Evolutionary conservation across 345 rosid genomes (phyloP), one percentile per base, ranked within the genome.

Genomic region (Linum tenue): DNA sequence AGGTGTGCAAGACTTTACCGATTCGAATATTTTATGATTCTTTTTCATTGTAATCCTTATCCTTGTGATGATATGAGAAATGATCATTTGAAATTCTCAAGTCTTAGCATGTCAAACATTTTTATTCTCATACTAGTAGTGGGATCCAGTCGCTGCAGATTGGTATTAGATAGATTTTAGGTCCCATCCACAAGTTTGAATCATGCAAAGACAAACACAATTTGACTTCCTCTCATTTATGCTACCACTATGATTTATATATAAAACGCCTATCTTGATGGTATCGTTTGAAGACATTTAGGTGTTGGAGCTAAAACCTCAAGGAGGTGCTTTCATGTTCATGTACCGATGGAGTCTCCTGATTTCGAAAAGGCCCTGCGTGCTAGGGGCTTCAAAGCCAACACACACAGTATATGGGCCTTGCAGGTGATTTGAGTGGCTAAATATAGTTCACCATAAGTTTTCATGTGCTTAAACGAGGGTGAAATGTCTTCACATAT

Each of bases 271-370:
- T 66, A 35, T 48, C 60, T 17, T 72, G 69, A 71, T 67, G 55
- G 48, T 67, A 31, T 72, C 51, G 63, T 67, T 68, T 67, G 79
- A 61, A 73, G 75, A 60, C 72, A 60, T 17, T 48, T 74, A 92
- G 98, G 80, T 83, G 91, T 86, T 16, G 96, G 96, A 71, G 96
- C 96, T 16, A 90, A 82, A 82, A 75, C 88, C 64, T 86, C 97
- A 36, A 83, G 84, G 73, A 66, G 77, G 63, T 90, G 94, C 72
- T 72, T 90, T 64, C 79, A 78, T 69, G 70, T 86, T 72, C 97
- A 92, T 74, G 79, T 86, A 70, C 96, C 87, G n/a, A 55, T 74
- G 65, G 92, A 81, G 56, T 69, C 79, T 16, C 62, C 77, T 16
- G 69, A 83, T 65, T 65, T 84, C 64, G 84, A 84, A 68, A 73